Evolutionary conservation across 2,329 filamentous ascomycete genomes (phyloP), one percentile per base, ranked within the genome.

Genomic region (Chrysoporthe puriensis): DNA sequence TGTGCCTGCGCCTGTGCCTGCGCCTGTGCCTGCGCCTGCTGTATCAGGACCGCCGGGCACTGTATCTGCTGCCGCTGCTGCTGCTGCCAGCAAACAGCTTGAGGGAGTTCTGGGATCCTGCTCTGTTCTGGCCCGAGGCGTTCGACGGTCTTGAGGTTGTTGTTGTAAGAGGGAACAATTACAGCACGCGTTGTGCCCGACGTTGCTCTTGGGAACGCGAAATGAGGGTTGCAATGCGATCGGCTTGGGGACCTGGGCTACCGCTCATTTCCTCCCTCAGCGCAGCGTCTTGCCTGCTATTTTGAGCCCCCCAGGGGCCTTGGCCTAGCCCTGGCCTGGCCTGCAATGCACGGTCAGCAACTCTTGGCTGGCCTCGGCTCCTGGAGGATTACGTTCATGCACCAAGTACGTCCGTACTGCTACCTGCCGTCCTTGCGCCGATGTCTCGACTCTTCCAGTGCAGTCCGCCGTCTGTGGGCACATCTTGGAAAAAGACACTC

Each of bases 201-300:
- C 13, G 54, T 54, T 11, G 32, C 32, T 18, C 14, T 36, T 40
- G 34, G 34, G 40, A 40, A n/a, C 18, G 34, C 54, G 34, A 57
- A 40, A 57, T 57, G 54, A 40, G 32, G 54, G 40, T n/a, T 40
- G 54, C 54, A 57, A 34, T 61, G 59, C 59, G 42, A 46, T 32
- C 42, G 42, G 32, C 50, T 34, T 11, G 50, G 7, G 14, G 6
- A 21, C 43, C 26, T 48, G 59, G 43, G 43, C 42, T 44, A 48
- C 32, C 21, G 59, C 43, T 48, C 43, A 61, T 61, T 48, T 48
- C 59, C 59, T 61, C 14, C 21, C 58, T 46, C 26, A 26, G 26
- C 26, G 26, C 26, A 2, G 42, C 16, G 42, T 11, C 16, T 26
- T n/a, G 26, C 59, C 13, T 44, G 43, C 43, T 61, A 61, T 61